These are phyloP conservation scores for Beta vulgaris DNA, from an alignment of 148 eudicot genomes.

Conservation along the genomic window DNA sequence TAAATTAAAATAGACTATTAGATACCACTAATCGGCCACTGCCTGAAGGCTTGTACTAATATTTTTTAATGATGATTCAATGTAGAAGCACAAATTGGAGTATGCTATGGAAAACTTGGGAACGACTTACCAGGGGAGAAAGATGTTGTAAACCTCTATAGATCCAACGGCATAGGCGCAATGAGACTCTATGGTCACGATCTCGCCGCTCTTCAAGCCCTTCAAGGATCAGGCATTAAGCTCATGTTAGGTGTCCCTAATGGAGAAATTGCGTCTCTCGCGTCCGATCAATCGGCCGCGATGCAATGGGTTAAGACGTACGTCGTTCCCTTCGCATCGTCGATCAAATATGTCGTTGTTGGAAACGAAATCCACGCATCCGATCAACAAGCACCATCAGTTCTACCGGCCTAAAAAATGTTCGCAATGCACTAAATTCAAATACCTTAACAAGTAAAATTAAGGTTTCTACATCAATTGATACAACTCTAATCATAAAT, in stretches of 20 bases:
- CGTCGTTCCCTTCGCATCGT: conserved; percentile 23
- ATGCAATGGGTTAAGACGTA: conserved; percentile 40
- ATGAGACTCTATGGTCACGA: conserved; percentile 38
- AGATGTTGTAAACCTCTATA: conserved; percentile 32
- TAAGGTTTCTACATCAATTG: conserved; percentile 47
- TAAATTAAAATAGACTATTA: too few species aligned
- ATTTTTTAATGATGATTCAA: not conserved
- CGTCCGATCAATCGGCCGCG: conserved; percentile 16
- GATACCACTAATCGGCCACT: too few species aligned
- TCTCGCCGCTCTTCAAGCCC: conserved; percentile 27
- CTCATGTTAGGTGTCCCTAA: conserved; percentile 32
- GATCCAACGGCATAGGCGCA: conserved; percentile 27
- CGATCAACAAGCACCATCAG: conserved; percentile 17
- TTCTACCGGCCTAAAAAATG: conserved; percentile 43
- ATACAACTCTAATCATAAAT: conserved; percentile 24
- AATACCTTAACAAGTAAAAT: conserved; percentile 26
- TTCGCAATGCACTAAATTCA: conserved; percentile 30
- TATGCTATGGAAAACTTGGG: conserved; percentile 32
- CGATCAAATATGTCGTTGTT: conserved; percentile 40
- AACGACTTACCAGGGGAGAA: conserved; percentile 29
- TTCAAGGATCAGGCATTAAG: conserved; percentile 31
- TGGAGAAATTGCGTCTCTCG: conserved; percentile 14
- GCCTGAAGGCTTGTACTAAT: not conserved
- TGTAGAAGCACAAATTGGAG: conserved; percentile 37
- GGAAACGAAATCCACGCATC: conserved; percentile 51